Evolutionary conservation across 257 asterid genomes (phyloP), one percentile per base, ranked within the genome.

Genomic region (Ocimum tenuiflorum): DNA sequence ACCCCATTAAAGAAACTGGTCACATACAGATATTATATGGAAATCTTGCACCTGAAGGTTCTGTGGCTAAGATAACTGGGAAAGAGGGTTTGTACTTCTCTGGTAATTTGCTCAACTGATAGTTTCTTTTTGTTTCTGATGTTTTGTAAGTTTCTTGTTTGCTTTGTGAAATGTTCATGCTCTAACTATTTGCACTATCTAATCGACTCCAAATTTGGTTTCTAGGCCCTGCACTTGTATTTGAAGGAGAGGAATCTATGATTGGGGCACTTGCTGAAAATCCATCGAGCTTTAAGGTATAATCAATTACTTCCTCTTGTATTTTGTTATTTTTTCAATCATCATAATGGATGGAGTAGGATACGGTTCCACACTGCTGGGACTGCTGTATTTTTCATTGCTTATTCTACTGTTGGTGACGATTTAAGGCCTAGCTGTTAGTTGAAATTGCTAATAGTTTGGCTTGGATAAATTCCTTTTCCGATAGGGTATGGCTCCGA

Each of bases 171-270:
- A 3, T 43, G 7, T 36, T 45, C 12, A 33, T 51, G 29, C 9
- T 47, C 6, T 29, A 27, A 27, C 4, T 27, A 27, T 24, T 52
- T 61, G 36, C 24, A 10, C 14, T 33, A 36, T 22, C 27, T 64
- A 18, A 42, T 60, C 12, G 15, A 20, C 23, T 53, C 46, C 31
- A 15, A 15, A 41, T 60, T 23, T 67, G 60, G 50, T 57, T 52
- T 24, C 23, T 61, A 89, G 98, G 98, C 61, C 97, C 96, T 3
- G 96, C 96, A 4, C 95, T 92, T 69, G 96, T 92, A 18, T 92
- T 92, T 64, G 99, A 92, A 68, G 97, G 99, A 77, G 99, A 92
- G 70, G 99, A 92, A 72, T 60, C 96, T 69, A 92, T 92, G 99
- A 72, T 92, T 58, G 73, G 78, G 8, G 97, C 99, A 48, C 91